phyloP scores from a whole-genome alignment of 345 rosid genomes.

The Geranium rotundifolium region DNA sequence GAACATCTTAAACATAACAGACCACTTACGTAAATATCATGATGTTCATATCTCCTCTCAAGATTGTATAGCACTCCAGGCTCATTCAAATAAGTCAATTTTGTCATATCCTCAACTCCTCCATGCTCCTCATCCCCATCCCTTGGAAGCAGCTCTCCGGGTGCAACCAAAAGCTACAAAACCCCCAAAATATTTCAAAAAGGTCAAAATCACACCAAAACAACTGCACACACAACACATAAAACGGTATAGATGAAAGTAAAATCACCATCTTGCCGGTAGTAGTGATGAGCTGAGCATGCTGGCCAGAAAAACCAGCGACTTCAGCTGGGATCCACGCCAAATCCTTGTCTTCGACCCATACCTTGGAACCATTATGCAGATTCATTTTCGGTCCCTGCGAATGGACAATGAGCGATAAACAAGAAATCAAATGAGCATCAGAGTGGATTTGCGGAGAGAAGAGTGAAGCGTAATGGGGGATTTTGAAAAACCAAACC shows the following conservation, averaged over 20 bases:
- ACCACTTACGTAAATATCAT: conserved; percentile 84
- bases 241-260: not conserved
- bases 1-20: not conserved
- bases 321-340: conserved; percentile 87
- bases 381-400: conserved; percentile 37
- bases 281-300: conserved; percentile 38
- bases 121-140: conserved; percentile 81
- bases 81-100: conserved; percentile 87
- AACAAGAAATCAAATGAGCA: no score
- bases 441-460: not conserved
- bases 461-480: not conserved
- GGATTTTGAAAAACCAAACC: not conserved
- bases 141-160: conserved; percentile 52
- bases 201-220: not conserved
- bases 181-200: not conserved
- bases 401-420: conserved; percentile 1
- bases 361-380: conserved; percentile 69
- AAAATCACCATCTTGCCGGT: conserved; percentile 52
- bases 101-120: conserved; percentile 98
- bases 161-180: conserved; percentile 35
- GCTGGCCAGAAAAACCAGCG: conserved; percentile 34
- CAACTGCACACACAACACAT: not conserved
- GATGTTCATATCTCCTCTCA: conserved; percentile 74
- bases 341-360: conserved; percentile 65
- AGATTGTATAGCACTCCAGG: conserved; percentile 90